Conservation (phyloP, 257 asterid species). For the Nicotiana tomentosiformis region DNA sequence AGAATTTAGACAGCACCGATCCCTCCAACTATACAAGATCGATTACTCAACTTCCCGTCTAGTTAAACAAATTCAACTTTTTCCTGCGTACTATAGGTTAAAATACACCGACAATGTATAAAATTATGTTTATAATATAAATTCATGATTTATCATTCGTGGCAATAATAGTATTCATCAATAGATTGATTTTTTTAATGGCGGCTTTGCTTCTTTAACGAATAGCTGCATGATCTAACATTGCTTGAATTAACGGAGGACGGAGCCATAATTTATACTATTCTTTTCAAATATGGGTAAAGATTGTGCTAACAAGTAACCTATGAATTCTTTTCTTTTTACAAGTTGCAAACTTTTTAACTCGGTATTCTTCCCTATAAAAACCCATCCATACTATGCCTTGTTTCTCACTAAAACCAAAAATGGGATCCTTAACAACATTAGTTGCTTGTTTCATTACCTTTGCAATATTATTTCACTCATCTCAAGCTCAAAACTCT, state of each 20-base stretch:
- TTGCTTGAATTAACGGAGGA: not conserved
- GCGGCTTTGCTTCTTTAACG: not conserved
- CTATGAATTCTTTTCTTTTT: not conserved
- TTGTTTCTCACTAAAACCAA: not conserved
- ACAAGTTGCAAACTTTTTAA: not conserved
- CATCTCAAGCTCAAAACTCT: constrained; percentile 18
- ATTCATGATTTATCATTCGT: not conserved
- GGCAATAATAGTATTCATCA: not conserved
- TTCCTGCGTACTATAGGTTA: too few relatives aligned
- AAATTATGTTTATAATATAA: not conserved
- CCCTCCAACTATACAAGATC: too few relatives aligned
- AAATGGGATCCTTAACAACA: not conserved
- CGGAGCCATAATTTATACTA: not conserved
- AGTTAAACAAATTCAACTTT: too few relatives aligned
- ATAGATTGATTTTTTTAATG: not conserved
- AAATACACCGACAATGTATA: too few relatives aligned
- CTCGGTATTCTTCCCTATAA: not conserved
- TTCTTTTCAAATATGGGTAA: not conserved
- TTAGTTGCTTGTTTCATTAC: not conserved
- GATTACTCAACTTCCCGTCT: too few relatives aligned
- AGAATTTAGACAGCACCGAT: too few relatives aligned
- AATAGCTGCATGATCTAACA: not conserved
- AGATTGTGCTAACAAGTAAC: not conserved
- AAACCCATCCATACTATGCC: not conserved
- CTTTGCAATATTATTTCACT: not conserved